Evolutionary conservation across 495 filamentous ascomycete genomes (phyloP), one percentile per base, ranked within the genome.

Genomic region (Cryomyces antarcticus): DNA sequence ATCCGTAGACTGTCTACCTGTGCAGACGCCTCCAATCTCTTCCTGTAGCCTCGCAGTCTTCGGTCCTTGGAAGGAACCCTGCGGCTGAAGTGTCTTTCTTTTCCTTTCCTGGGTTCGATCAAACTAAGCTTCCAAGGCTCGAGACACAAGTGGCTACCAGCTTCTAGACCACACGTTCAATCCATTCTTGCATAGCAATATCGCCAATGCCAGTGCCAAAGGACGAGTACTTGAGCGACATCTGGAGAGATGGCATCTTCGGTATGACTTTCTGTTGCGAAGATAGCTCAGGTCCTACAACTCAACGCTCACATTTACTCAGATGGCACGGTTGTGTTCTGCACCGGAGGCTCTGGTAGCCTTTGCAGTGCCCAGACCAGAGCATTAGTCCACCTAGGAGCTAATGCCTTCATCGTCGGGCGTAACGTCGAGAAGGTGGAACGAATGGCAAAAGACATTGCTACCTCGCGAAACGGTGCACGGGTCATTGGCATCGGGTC

Each of bases 331-430:
- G 86, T 96, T 13, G 70, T 95, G 49, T 88, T 96, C 66, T 89
- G 92, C 54, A 97, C 89, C 28, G 89, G 89, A 34, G 89, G 89
- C 42, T 82, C 83, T 0, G 89, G 89, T 31, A 79, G 82, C 10
- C 96, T 97, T 51, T 92, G 89, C 60, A 87, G 80, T 51, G 84
- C 79, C 7, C 89, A 95, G 60, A 88, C 93, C 33, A 74, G 82
- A 42, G 89, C 87, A n/a, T 59, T 97, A 33, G 82, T 97, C 10
- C 69, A 86, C 43, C 80, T 97, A 30, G 89, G 89, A 44, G 87
- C 84, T 34, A 79, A 95, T 50, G 89, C 89, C 30, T 88, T 80
- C 58, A 95, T 97, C 53, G 72, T 94, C 38, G 89, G 89, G 34
- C 77, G 89, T 40, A 93, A 82, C 53, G 75, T 77, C 12, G 74